These are phyloP conservation scores for Globisporangium barbulae DNA, from an alignment of 352 stramenopile species.

Conservation along the genomic window DNA sequence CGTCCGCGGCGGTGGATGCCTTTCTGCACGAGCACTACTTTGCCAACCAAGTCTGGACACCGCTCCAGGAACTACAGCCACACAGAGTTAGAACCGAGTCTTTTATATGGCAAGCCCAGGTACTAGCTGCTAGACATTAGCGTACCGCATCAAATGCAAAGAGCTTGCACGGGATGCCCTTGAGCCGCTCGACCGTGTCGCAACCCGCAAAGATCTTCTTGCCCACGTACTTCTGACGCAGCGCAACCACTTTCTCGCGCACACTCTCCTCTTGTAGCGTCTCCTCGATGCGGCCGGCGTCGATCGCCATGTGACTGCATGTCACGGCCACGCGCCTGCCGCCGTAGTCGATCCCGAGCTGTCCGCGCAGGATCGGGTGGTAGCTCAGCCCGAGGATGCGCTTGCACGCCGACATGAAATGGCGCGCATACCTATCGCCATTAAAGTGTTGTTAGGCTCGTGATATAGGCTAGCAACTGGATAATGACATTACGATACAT, in stretches of 20 bases:
- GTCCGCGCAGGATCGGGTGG: conserved; percentile 88
- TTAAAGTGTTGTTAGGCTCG: not conserved
- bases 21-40: conserved; percentile 80
- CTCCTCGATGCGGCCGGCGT: conserved; percentile 48
- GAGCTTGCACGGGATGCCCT: conserved; percentile 97
- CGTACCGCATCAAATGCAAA: conserved; percentile 88
- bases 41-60: conserved; percentile 78
- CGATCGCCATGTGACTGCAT: conserved; percentile 91
- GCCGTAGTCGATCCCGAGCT: conserved; percentile 94
- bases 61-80: conserved; percentile 78
- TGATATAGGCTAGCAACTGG: too few species aligned
- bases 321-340: conserved; percentile 93
- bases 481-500: conserved; percentile 17
- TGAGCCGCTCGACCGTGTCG: conserved; percentile 94
- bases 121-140: too few species aligned
- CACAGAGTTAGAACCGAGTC: not conserved
- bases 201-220: conserved; percentile 92
- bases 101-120: too few species aligned
- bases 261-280: conserved; percentile 42
- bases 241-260: conserved; percentile 42
- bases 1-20: conserved; percentile 81
- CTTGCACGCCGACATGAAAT: conserved; percentile 91
- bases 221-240: conserved; percentile 60
- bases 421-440: conserved; percentile 47
- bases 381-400: conserved; percentile 94